Base-by-base conservation (phyloP, 2,329 filamentous ascomycete species). In the Harringtonia lauricola region DNA sequence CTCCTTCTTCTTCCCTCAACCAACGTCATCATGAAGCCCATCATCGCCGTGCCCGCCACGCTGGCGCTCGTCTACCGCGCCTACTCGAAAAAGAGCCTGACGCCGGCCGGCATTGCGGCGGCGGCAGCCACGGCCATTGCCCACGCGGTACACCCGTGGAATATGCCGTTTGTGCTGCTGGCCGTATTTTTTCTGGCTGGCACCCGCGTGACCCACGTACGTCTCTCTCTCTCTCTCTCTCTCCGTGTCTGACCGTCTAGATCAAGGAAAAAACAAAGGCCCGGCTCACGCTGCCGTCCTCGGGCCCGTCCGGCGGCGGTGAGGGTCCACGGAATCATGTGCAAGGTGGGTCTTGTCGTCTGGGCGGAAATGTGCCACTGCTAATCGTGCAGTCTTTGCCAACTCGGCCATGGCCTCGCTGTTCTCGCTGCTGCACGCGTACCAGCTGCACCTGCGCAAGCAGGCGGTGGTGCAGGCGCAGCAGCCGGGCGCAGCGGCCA, bases 121-220 rank as follows among this genome's bases (percentile, higher is more conserved):
- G 90, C 90, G 4, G 68, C 71, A 6, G 55, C 83, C 36, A 94
- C 89, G 4, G 89, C 87, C 4, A 61, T 74, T 37, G 76, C 83
- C 12, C 92, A 98, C 61, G 87, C 88, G 15, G 65, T 89, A n/a
- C 89, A 96, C 62, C 90, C 90, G 4, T 95, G 87, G 82, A 86
- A 85, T 47, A 68, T 89, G n/a, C 89, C 87, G n/a, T 94, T 95
- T 64, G 75, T 75, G 24, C 71, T 95, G 12, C 71, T 96, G 2
- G 74, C 76, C 40, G 75, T 88, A 30, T 96, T 96, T 67, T 96
- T 95, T 63, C 66, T 94, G 3, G 79, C 83, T 5, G 92, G 88
- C 2, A 94, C 84, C 1, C 70, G 79, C 41, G 88, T 81, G 1
- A 95, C 90, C 1, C 36, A 40, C 24, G 41, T 43, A 24, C 15